A percentile compares a stretch with the other conserved stretches of the same genome.
Evolutionary conservation across 2,329 filamentous ascomycete species (phyloP).

Genomic region (Hansfordia pulvinata): DNA sequence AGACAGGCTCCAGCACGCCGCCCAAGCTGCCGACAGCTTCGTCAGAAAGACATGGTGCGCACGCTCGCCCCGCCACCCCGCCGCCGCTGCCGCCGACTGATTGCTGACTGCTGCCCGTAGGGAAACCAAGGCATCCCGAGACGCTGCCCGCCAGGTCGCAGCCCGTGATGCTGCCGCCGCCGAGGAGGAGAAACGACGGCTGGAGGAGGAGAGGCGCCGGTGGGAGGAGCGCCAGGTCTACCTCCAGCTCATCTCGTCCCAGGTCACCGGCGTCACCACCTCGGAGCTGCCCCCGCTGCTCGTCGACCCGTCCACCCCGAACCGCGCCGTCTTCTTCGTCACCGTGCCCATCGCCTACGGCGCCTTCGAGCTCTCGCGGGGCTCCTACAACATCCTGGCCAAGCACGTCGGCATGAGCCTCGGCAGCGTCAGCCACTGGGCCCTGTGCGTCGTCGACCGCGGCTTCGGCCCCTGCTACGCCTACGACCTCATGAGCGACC

Average conservation of each 20-base stretch:
- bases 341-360: slow-evolving; percentile 15
- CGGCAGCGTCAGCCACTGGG: slow-evolving; percentile 15
- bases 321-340: slow-evolving; percentile 14
- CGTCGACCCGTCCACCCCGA: slow-evolving; percentile 6
- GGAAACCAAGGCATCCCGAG: background rate
- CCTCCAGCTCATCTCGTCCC: slow-evolving; percentile 9
- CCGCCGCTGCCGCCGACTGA: background rate
- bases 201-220: slow-evolving; percentile 4
- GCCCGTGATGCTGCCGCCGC: too few relatives aligned
- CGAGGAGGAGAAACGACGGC: too few relatives aligned
- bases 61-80: background rate
- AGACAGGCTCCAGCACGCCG: background rate
- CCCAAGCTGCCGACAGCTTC: background rate
- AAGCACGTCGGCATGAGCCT: slow-evolving; percentile 15
- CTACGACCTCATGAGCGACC: slow-evolving; percentile 18
- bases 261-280: slow-evolving; percentile 10
- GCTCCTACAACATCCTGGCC: slow-evolving; percentile 12
- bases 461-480: slow-evolving; percentile 10
- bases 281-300: slow-evolving; percentile 10
- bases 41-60: slow-evolving; percentile 1
- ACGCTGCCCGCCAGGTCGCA: background rate
- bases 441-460: slow-evolving; percentile 14
- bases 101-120: background rate
- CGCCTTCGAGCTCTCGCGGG: slow-evolving; percentile 12
- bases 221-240: slow-evolving; percentile 10